A percentile compares a stretch with the other conserved stretches of the same genome.
phyloP scores from a whole-genome alignment of 768 basidiomycete species.

The Hortiboletus campestris region DNA sequence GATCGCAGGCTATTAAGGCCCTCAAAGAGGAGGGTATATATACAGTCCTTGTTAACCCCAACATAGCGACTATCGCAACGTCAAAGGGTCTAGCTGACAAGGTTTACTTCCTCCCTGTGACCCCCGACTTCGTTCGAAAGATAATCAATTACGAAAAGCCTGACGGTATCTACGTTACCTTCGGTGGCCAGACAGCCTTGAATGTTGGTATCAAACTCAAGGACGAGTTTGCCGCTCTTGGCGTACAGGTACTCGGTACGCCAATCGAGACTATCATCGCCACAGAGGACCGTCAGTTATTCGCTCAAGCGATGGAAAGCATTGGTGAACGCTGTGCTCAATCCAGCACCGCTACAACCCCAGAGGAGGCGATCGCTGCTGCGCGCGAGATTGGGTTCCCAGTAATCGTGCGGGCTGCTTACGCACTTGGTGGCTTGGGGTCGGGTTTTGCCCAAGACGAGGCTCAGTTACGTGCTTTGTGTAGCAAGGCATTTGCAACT shows the following conservation, averaged over 20 bases:
- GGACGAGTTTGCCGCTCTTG: constrained; percentile 89
- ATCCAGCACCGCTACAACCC: constrained; percentile 82
- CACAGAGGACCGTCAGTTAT: constrained; percentile 94
- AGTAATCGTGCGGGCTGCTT: constrained; percentile 95
- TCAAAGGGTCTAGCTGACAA: constrained; percentile 98
- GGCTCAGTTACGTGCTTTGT: constrained; percentile 81
- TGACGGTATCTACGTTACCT: constrained; percentile 98
- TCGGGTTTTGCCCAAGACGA: constrained; percentile 97
- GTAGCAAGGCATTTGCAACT: constrained; percentile 94
- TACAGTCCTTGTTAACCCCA: constrained; percentile 97
- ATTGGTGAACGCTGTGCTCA: constrained; percentile 96
- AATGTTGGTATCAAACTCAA: constrained; percentile 97
- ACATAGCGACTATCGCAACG: constrained; percentile 98
- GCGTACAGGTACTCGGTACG: constrained; percentile 92
- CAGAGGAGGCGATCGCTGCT: constrained; percentile 79
- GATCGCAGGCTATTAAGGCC: constrained; percentile 98
- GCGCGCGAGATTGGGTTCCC: constrained; percentile 88
- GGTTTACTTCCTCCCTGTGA: constrained; percentile 98
- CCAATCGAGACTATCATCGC: constrained; percentile 96
- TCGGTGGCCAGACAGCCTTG: constrained; percentile 96
- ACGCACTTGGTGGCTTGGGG: constrained; percentile 93
- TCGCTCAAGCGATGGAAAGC: constrained; percentile 90
- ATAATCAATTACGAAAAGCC: constrained; percentile 99
- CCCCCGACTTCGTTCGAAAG: constrained; percentile 95
- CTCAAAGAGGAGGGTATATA: constrained; percentile 99